Evolutionary conservation across 163 green algal species (phyloP).

Genomic region (Prototheca wickerhamii): DNA sequence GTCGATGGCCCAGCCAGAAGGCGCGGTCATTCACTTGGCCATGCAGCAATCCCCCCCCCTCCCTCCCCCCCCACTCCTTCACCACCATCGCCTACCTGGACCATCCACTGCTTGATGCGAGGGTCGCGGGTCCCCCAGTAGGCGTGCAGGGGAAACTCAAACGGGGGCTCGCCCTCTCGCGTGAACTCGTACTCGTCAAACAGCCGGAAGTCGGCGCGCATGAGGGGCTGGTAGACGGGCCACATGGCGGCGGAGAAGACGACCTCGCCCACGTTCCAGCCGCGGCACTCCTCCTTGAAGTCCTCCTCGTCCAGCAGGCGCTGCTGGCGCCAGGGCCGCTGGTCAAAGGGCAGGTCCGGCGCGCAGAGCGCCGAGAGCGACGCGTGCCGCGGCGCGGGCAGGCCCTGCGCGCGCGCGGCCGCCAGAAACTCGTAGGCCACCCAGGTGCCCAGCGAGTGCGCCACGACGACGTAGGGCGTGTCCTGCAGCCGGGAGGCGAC

Average conservation of each 20-base stretch:
- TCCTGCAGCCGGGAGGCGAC: conserved; percentile 32
- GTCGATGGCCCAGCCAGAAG: neutral
- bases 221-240: conserved; percentile 58
- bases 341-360: conserved; percentile 46
- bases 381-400: conserved; percentile 41
- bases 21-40: neutral
- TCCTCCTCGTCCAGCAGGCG: conserved; percentile 42
- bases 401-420: conserved; percentile 15
- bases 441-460: conserved; percentile 78
- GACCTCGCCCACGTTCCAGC: conserved; percentile 73
- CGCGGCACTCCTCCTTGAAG: conserved; percentile 78
- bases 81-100: conserved; percentile 19
- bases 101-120: conserved; percentile 30
- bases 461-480: conserved; percentile 50
- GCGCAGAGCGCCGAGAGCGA: conserved; percentile 75
- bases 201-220: conserved; percentile 72
- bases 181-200: conserved; percentile 73
- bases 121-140: conserved; percentile 42
- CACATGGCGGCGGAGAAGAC: conserved; percentile 69
- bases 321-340: conserved; percentile 73
- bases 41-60: too few relatives aligned
- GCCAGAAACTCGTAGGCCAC: conserved; percentile 65
- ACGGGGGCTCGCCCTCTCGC: conserved; percentile 16
- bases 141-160: conserved; percentile 39
- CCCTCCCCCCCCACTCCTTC: too few relatives aligned